Percentiles rank a stretch among this genome's conserved stretches.
phyloP scores from a whole-genome alignment of 2,329 filamentous ascomycete species.

The Aspergillus caelatus region DNA sequence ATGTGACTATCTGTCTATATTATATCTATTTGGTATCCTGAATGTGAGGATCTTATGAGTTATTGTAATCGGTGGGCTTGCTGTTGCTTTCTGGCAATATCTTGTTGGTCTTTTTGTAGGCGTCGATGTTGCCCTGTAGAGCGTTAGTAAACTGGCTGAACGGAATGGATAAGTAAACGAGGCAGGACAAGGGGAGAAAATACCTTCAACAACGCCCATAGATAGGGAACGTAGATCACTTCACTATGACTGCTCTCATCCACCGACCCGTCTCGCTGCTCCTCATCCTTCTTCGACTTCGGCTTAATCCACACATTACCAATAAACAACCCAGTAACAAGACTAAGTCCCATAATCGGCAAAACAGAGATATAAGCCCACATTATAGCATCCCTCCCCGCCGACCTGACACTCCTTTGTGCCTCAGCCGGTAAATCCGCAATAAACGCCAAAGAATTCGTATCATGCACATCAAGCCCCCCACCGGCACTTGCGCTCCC shows the following conservation, averaged over 20 bases:
- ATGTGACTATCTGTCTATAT: background rate
- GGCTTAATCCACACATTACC: slow-evolving; percentile 58
- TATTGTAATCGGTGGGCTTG: background rate
- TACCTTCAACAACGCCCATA: slow-evolving; percentile 36
- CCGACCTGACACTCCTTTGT: slow-evolving; percentile 44
- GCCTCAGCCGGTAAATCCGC: slow-evolving; percentile 34
- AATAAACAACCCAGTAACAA: slow-evolving; percentile 48
- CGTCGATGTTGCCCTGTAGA: slow-evolving; percentile 27
- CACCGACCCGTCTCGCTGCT: slow-evolving; percentile 10
- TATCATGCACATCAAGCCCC: slow-evolving; percentile 35
- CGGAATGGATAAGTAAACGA: background rate
- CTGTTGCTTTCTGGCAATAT: slow-evolving; percentile 12
- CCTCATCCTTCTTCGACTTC: slow-evolving; percentile 22
- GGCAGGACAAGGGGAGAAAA: background rate
- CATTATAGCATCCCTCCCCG: slow-evolving; percentile 61
- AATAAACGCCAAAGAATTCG: slow-evolving; percentile 44
- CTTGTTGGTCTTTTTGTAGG: slow-evolving; percentile 27
- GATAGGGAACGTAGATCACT: slow-evolving; percentile 34
- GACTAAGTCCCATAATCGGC: slow-evolving; percentile 58
- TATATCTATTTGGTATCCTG: background rate
- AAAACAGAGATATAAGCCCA: slow-evolving; percentile 66
- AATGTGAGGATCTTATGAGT: background rate
- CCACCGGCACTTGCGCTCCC: slow-evolving; percentile 24
- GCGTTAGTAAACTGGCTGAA: background rate
- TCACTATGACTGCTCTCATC: slow-evolving; percentile 27